Evolutionary conservation across 345 rosid species (phyloP), one percentile per base, ranked within the genome.

Genomic region (Gossypium arboreum): DNA sequence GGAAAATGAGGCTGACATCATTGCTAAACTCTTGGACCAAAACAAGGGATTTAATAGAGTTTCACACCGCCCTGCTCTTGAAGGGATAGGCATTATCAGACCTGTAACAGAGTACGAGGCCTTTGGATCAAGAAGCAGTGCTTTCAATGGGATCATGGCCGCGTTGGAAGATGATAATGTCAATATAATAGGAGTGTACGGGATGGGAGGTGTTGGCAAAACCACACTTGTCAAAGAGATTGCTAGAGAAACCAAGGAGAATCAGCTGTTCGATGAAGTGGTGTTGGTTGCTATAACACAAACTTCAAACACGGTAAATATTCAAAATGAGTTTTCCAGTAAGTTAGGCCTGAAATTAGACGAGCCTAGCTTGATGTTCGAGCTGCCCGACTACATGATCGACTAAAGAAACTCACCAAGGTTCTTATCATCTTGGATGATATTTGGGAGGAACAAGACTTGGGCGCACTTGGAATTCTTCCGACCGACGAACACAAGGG

Each of bases 181-280:
- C n/a, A 2, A 16, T 7, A 17, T 16, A 52, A 18, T 52, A 5
- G 57, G 22, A 6, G 7, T 29, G 39, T 29, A 29, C 6, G 5
- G 39, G 39, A 29, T 52, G 20, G 22, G 20, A 7, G 15, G 13
- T 20, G 62, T 34, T 9, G 20, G 64, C 17, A 13, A 72, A 18
- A 50, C 5, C 15, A 2, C 69, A 51, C 11, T 47, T 79, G 70
- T 41, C 29, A 16, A 51, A 48, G 73, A 65, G 2, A 27, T 20
- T 3, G 83, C 77, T 6, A 72, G 3, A n/a, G 29, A 24, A 12
- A 45, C 24, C 0, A 75, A 77, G 52, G 77, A 80, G 13, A 54
- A 22, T 17, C 58, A 17, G 3, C 72, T 80, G 24, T 51, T 59
- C 3, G 15, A 34, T 4, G 10, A 7, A 7, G 60, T 56, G 25